Evolutionary conservation across 75 land plant species (phyloP), one percentile per base, ranked within the genome.

Genomic region (Chamaecyparis obtusa): DNA sequence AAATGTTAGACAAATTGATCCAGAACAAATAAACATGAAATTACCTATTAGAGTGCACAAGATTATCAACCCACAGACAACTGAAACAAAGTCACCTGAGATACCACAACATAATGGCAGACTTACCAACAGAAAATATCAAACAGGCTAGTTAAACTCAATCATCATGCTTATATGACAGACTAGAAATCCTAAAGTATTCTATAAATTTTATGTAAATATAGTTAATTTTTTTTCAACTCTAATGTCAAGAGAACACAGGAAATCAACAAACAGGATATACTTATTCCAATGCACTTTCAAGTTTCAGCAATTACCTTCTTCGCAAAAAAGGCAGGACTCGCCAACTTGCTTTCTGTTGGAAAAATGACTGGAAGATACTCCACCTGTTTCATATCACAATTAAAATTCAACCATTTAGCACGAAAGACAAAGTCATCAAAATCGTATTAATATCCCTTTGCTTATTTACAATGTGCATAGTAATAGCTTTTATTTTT

Each of bases 351-450:
- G 67, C 83, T 85, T 33, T 88, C 87, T 24, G 57, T 78, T 35
- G 99, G 96, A 79, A n/a, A 80, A 46, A 97, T 74, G 71, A 95
- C 93, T 57, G 98, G 96, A 57, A 97, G 95, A 83, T 97, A 97
- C 51, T 97, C 96, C 24, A 97, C 95, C 99, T 97, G 92, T 88
- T 21, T 55, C 83, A 44, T 0, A 44, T 9, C 24, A 21, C 17
- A 79, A 8, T 76, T 36, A 35, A 76, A 15, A 36, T 76, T 41
- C 10, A 79, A 27, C 48, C 44, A 43, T 80, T 44, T 27, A 44
- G 49, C 49, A 80, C 44, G n/a, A 27, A 24, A 48, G 44, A 80
- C 49, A 2, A 44, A 44, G 83, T 48, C 49, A 80, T 44, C 30
- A 80, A 43, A 77, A 44, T 21, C 44, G 24, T 80, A 85, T 27